phyloP scores from a whole-genome alignment of 2,329 filamentous ascomycete genomes.

The Chlorencoelia australis region DNA sequence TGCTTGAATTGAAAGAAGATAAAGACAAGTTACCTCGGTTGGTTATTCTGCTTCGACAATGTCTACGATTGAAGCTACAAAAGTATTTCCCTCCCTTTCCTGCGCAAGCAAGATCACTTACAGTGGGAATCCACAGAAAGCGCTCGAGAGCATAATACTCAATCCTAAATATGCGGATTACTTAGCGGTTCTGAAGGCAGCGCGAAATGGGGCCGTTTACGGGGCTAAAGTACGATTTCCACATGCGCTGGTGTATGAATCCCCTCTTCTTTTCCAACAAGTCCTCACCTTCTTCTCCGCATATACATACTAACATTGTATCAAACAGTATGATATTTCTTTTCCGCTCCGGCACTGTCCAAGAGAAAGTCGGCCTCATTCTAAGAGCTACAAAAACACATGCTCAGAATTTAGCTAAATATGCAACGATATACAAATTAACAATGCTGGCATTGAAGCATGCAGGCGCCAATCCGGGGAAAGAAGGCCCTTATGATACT shows the following conservation, averaged over 20 bases:
- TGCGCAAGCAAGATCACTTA: too few species aligned
- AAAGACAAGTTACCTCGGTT: too few species aligned
- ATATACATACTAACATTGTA: conserved; percentile 4
- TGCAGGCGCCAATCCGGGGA: conserved; percentile 46
- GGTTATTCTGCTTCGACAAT: too few species aligned
- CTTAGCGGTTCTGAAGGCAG: conserved; percentile 78
- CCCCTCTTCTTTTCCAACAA: neutral
- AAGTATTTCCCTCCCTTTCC: conserved; percentile 12
- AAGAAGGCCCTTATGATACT: conserved; percentile 66
- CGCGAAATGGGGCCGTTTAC: conserved; percentile 95
- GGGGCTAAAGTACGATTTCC: conserved; percentile 96
- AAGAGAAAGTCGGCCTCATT: conserved; percentile 68
- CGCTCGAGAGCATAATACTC: conserved; percentile 66
- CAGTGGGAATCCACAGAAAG: too few species aligned
- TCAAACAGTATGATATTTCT: conserved; percentile 77
- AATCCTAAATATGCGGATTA: conserved; percentile 79
- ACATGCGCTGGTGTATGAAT: conserved; percentile 72
- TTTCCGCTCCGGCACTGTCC: conserved; percentile 79
- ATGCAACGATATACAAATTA: conserved; percentile 83
- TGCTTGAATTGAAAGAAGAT: too few species aligned
- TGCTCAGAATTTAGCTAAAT: conserved; percentile 82
- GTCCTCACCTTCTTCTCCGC: neutral
- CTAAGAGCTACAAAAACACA: conserved; percentile 82
- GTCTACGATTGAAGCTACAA: too few species aligned
- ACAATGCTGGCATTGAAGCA: conserved; percentile 66